Evolutionary conservation across 192 early-diverging fungal genomes (phyloP).

Genomic region (Backusella morwellensis): DNA sequence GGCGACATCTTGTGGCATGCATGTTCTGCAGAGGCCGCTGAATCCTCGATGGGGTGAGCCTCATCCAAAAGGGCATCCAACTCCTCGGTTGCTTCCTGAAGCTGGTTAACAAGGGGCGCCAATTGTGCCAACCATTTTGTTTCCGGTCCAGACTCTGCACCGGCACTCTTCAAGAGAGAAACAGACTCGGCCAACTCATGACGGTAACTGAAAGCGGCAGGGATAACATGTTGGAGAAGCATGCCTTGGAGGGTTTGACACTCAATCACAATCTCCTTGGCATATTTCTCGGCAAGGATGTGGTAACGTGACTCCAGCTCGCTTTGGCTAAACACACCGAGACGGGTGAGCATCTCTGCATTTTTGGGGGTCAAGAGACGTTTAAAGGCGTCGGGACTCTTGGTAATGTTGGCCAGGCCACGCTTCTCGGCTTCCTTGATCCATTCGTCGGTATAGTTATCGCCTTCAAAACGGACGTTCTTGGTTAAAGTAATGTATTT

Average conservation of each 20-base stretch:
- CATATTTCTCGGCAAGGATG: constrained; percentile 96
- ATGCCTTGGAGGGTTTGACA: constrained; percentile 84
- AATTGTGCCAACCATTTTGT: constrained; percentile 64
- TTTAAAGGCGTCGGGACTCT: constrained; percentile 86
- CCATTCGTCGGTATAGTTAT: constrained; percentile 98
- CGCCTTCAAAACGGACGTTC: constrained; percentile 93
- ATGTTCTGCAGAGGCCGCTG: constrained; percentile 60
- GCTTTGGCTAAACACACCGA: constrained; percentile 80
- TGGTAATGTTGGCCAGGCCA: constrained; percentile 94
- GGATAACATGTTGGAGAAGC: constrained; percentile 82
- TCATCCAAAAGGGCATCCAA: constrained; percentile 58
- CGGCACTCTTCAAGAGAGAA: constrained; percentile 64
- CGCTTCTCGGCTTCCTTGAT: constrained; percentile 87
- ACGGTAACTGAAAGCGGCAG: constrained; percentile 86
- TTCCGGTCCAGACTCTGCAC: constrained; percentile 65
- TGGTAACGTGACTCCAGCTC: constrained; percentile 94
- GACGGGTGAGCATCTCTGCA: constrained; percentile 71
- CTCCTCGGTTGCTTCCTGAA: constrained; percentile 56
- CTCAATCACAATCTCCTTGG: constrained; percentile 96
- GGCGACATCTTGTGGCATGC: constrained; percentile 63
- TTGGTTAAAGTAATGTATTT: constrained; percentile 79
- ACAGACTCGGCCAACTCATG: constrained; percentile 82
- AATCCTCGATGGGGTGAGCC: constrained; percentile 58
- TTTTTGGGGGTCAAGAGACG: constrained; percentile 73
- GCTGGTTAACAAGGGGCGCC: constrained; percentile 52